A percentile compares a stretch with the other conserved stretches of the same genome.
Conservation (phyloP, 2,329 filamentous ascomycete genomes). For the Penicillium oxalicum region DNA sequence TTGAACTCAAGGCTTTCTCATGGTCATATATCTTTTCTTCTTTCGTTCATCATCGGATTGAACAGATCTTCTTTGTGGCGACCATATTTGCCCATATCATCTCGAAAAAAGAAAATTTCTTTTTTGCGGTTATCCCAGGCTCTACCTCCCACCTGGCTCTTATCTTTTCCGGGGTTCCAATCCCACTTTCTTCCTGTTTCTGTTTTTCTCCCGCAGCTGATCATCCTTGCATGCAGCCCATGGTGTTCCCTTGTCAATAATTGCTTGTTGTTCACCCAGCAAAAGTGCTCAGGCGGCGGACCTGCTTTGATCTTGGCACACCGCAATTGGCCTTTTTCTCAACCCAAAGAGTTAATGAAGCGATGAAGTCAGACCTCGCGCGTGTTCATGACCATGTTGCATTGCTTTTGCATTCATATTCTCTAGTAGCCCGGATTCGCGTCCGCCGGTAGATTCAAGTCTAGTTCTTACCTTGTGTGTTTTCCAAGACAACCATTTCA, state of each 20-base stretch:
- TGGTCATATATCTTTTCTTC: slow-evolving; percentile 9
- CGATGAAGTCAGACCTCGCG: too few species aligned
- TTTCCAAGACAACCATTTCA: too few species aligned
- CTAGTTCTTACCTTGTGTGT: too few species aligned
- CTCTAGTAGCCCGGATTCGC: too few species aligned
- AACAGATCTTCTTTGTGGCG: not conserved
- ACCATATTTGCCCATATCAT: not conserved
- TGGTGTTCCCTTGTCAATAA: slow-evolving; percentile 4
- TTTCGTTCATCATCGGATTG: slow-evolving; percentile 14
- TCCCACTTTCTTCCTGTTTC: slow-evolving; percentile 9
- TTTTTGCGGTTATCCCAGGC: slow-evolving; percentile 16
- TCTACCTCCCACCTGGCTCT: slow-evolving; percentile 20
- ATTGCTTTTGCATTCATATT: too few species aligned
- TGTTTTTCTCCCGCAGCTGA: not conserved
- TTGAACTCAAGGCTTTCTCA: not conserved
- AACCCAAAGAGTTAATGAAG: too few species aligned
- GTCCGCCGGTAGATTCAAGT: too few species aligned
- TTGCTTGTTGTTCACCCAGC: slow-evolving; percentile 9
- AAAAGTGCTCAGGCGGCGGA: slow-evolving; percentile 13
- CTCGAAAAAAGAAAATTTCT: not conserved
- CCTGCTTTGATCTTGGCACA: slow-evolving; percentile 16
- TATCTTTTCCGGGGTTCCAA: slow-evolving; percentile 7
- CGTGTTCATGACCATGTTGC: too few species aligned
- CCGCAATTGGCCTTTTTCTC: too few species aligned
- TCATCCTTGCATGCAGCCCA: not conserved